Percentiles rank a stretch among this genome's conserved stretches.
Evolutionary conservation across 495 filamentous ascomycete species (phyloP).

Genomic region (Parathielavia hyrcaniae): DNA sequence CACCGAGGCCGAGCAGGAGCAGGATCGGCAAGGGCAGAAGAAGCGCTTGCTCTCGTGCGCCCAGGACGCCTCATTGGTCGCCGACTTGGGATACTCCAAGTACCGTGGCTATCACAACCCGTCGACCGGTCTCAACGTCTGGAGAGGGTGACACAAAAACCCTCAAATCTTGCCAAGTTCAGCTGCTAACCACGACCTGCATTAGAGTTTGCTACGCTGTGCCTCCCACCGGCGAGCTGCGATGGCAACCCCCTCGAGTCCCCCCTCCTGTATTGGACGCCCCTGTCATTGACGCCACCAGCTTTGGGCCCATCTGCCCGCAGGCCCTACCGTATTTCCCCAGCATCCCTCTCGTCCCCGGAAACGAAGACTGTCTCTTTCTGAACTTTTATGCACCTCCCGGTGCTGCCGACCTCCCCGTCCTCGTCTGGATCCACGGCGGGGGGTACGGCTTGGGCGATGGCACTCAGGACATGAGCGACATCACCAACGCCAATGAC

Average conservation of each 20-base stretch:
- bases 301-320: conserved; percentile 22
- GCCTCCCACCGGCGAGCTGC: conserved; percentile 24
- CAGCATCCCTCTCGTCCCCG: conserved; percentile 14
- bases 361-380: conserved; percentile 41
- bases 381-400: conserved; percentile 39
- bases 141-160: conserved; percentile 36
- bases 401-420: conserved; percentile 32
- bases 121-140: conserved; percentile 34
- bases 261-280: conserved; percentile 3
- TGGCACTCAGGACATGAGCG: conserved; percentile 31
- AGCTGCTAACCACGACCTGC: background rate
- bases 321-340: conserved; percentile 20
- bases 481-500: conserved; percentile 44
- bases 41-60: conserved; percentile 18
- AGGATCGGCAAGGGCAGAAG: conserved; percentile 8
- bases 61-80: conserved; percentile 18
- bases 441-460: conserved; percentile 43
- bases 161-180: background rate
- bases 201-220: conserved; percentile 30
- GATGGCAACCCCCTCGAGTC: conserved; percentile 33
- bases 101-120: conserved; percentile 34
- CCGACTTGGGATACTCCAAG: conserved; percentile 39
- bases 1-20: conserved; percentile 14
- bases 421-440: conserved; percentile 45
- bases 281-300: conserved; percentile 16